A percentile compares a stretch with the other conserved stretches of the same genome.
Conservation (phyloP, 83 land plant species). For the Diphasiastrum complanatum region DNA sequence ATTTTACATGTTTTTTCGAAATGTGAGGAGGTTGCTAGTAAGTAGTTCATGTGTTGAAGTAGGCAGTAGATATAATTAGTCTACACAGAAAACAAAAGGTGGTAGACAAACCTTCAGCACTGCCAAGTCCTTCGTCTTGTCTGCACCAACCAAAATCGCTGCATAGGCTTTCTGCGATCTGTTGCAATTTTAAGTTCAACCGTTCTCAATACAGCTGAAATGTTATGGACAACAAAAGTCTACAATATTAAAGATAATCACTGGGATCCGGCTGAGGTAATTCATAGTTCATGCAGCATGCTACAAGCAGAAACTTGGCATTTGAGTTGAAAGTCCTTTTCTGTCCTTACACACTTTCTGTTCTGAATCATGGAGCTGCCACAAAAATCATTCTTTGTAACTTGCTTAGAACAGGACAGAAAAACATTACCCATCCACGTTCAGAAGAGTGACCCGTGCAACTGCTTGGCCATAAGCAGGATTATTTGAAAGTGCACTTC, state of each 20-base stretch:
- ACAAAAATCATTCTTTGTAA: too few relatives aligned
- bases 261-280: too few relatives aligned
- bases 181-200: background rate
- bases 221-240: background rate
- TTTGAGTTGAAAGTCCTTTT: too few relatives aligned
- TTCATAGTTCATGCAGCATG: too few relatives aligned
- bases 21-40: background rate
- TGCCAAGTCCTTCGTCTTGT: constrained; percentile 88
- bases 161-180: constrained; percentile 88
- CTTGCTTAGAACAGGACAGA: background rate
- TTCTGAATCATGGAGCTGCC: background rate
- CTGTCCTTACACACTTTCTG: too few relatives aligned
- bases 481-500: constrained; percentile 68
- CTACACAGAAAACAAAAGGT: constrained; percentile 10
- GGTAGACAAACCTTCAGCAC: constrained; percentile 57
- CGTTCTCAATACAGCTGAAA: background rate
- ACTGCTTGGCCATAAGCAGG: constrained; percentile 61
- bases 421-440: constrained; percentile 65
- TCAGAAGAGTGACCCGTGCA: constrained; percentile 81
- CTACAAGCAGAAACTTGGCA: too few relatives aligned
- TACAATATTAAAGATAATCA: too few relatives aligned
- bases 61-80: background rate
- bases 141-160: constrained; percentile 83
- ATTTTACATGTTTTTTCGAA: too few relatives aligned
- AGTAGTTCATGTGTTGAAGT: background rate